phyloP scores from a whole-genome alignment of 176 grass and related monocot genomes.

The Avena sativa region DNA sequence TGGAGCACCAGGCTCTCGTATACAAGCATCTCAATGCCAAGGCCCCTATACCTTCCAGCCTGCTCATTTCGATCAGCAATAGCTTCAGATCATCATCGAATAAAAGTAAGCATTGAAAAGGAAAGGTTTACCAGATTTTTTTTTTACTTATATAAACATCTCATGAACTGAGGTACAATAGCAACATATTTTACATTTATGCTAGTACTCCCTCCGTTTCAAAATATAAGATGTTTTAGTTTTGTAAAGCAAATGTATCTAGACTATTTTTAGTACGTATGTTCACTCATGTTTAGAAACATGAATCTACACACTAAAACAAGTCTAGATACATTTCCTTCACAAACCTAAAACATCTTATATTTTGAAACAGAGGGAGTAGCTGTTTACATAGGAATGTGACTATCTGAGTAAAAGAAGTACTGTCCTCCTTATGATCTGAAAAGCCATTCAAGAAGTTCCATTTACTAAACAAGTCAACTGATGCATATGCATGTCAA shows the following conservation, averaged over 20 bases:
- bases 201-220: too few relatives aligned
- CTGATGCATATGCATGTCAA: not conserved
- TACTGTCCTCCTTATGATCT: not conserved
- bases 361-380: too few relatives aligned
- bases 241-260: too few relatives aligned
- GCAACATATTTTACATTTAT: not conserved
- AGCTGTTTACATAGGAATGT: not conserved
- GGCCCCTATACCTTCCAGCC: constrained; percentile 69
- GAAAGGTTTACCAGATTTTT: not conserved
- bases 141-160: not conserved
- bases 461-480: too few relatives aligned
- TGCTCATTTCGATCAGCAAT: constrained; percentile 73
- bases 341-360: too few relatives aligned
- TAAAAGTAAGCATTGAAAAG: constrained; percentile 33
- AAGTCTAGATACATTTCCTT: too few relatives aligned
- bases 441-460: not conserved
- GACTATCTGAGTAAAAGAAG: not conserved
- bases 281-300: too few relatives aligned
- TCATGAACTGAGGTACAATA: not conserved
- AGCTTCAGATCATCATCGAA: constrained; percentile 57
- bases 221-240: too few relatives aligned
- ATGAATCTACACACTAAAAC: too few relatives aligned
- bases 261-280: too few relatives aligned
- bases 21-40: constrained; percentile 48
- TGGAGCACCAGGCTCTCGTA: constrained; percentile 71